A percentile compares a stretch with the other conserved stretches of the same genome.
Evolutionary conservation across 2,329 filamentous ascomycete species (phyloP).

Genomic region (Aspergillus sojae): DNA sequence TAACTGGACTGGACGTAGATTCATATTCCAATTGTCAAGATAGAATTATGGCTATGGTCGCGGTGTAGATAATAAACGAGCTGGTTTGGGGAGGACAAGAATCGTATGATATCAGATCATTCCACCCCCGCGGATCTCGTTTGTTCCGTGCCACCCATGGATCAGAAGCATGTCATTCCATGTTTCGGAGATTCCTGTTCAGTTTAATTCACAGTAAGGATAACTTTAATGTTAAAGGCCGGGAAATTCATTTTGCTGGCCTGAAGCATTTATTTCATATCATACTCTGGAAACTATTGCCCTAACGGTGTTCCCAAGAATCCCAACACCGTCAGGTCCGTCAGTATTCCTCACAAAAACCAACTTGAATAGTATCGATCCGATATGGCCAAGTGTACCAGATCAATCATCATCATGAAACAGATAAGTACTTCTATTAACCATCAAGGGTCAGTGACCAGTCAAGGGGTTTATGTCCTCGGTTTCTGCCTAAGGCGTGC

Average conservation of each 20-base stretch:
- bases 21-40: neutral
- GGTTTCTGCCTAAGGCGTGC: too few relatives aligned
- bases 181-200: neutral
- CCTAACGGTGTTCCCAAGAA: too few relatives aligned
- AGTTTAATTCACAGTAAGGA: neutral
- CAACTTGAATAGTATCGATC: neutral
- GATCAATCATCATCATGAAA: too few relatives aligned
- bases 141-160: neutral
- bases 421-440: too few relatives aligned
- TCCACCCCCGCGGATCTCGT: neutral
- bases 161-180: neutral
- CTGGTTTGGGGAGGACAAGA: neutral
- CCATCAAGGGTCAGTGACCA: too few relatives aligned
- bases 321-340: too few relatives aligned
- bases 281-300: too few relatives aligned
- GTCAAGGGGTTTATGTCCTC: too few relatives aligned
- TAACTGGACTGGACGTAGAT: neutral
- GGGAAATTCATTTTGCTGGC: neutral
- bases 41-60: neutral
- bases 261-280: neutral
- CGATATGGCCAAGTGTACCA: too few relatives aligned
- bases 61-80: neutral
- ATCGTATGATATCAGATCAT: conserved; percentile 3
- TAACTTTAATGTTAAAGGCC: neutral
- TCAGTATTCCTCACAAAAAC: too few relatives aligned